Base-by-base conservation (phyloP, 805 yeast species). In the Ogataea pini region DNA sequence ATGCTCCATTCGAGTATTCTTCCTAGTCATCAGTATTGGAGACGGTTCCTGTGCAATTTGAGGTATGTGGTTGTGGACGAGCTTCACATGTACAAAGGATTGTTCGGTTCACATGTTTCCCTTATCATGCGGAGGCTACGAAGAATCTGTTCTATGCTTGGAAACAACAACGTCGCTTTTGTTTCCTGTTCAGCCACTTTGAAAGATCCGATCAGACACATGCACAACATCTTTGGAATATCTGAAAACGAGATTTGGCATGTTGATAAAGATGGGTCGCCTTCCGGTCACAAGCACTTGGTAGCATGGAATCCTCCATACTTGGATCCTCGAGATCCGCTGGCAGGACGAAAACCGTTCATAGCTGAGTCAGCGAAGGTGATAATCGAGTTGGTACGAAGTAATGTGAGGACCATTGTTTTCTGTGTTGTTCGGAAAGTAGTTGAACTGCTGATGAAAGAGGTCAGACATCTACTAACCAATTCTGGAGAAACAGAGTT, bases 161-260 rank as follows among this genome's bases (percentile, higher is more conserved):
- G 85, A 0, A 83, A 85, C 51, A 54, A 66, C n/a, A 52, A 70
- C 2, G 58, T 89, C 33, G 78, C 77, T 47, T 89, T 86, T 62
- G 81, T 94, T 4, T 86, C 96, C 1, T 92, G 99, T 68, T 91
- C 98, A 0, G 99, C 99, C 0, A 94, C 99, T 0, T 77, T 94
- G 47, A 78, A 79, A 50, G 77, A 82, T 38, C 98, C 99, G 0
- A 69, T 71, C 0, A 59, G 73, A 8, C 95, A 90, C 60, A 87
- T 92, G 83, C 66, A 78, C 31, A 71, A 79, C 3, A 75, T 94
- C 20, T 89, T 92, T 58, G 95, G 96, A 0, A 69, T 89, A 3
- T 70, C 75, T 0, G 39, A 33, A 4, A 77, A 77, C 1, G 62
- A 72, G 1, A 76, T 86, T 1, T 69, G 71, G 13, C 83, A 87